A percentile compares a stretch with the other conserved stretches of the same genome.
Evolutionary conservation across 371 early-diverging fungal genomes (phyloP).

Genomic region (Rhizomucor pusillus): DNA sequence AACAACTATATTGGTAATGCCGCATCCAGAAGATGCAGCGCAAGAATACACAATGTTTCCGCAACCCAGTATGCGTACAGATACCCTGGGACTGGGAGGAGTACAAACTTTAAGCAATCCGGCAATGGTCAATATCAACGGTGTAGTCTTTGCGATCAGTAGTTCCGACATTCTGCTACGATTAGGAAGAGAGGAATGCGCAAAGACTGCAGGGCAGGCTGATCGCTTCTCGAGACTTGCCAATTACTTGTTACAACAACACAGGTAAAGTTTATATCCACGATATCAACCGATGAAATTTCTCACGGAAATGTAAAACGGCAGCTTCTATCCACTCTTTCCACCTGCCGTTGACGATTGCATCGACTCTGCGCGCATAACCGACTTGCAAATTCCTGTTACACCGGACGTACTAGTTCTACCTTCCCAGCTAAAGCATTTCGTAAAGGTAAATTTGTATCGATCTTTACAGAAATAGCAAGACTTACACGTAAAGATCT

Average conservation of each 20-base stretch:
- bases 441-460: slow-evolving; percentile 61
- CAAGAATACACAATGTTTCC: slow-evolving; percentile 77
- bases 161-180: slow-evolving; percentile 72
- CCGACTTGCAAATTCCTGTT: slow-evolving; percentile 47
- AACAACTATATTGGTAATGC: slow-evolving; percentile 65
- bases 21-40: slow-evolving; percentile 71
- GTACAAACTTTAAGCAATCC: slow-evolving; percentile 81
- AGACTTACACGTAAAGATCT: background rate
- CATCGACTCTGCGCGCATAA: slow-evolving; percentile 48
- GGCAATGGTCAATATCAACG: slow-evolving; percentile 77
- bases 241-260: slow-evolving; percentile 75
- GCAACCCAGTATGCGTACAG: slow-evolving; percentile 68
- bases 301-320: background rate
- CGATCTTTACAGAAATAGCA: too few species aligned
- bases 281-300: too few species aligned
- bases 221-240: slow-evolving; percentile 70
- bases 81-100: slow-evolving; percentile 22
- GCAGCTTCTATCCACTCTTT: slow-evolving; percentile 77
- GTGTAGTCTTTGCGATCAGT: slow-evolving; percentile 67
- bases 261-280: slow-evolving; percentile 59
- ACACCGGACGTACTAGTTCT: slow-evolving; percentile 83
- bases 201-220: slow-evolving; percentile 34
- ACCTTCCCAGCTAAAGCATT: slow-evolving; percentile 67
- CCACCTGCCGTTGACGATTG: slow-evolving; percentile 63
- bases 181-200: slow-evolving; percentile 63